phyloP scores from a whole-genome alignment of 371 early-diverging fungal species.

The Actinomucor elegans region DNA sequence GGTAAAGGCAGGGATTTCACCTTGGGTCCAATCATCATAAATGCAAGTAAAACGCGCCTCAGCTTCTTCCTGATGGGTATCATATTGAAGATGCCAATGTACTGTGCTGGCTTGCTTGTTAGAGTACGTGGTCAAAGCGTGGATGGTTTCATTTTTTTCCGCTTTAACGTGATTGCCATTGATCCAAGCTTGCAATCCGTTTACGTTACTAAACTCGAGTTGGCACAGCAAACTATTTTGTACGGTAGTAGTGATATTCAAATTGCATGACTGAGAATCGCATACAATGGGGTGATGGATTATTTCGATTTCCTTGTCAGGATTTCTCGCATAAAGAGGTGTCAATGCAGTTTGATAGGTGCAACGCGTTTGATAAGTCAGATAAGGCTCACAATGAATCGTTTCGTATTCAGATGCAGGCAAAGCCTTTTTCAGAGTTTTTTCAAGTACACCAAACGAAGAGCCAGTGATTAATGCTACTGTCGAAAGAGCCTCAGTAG shows the following conservation, averaged over 20 bases:
- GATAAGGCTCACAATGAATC: constrained; percentile 2
- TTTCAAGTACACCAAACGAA: constrained; percentile 8
- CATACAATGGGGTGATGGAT: background rate
- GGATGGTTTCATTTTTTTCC: background rate
- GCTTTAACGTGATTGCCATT: constrained; percentile 4
- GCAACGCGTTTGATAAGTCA: constrained; percentile 21
- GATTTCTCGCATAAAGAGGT: constrained; percentile 18
- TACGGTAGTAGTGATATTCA: constrained; percentile 9
- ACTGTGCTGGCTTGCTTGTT: constrained; percentile 8
- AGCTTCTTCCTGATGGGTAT: constrained; percentile 18
- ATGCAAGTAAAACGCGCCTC: constrained; percentile 41
- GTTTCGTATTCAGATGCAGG: constrained; percentile 14
- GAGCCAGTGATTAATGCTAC: constrained; percentile 25
- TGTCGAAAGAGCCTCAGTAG: constrained; percentile 16
- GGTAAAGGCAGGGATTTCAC: constrained; percentile 45
- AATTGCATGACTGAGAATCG: background rate
- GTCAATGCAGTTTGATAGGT: constrained; percentile 13
- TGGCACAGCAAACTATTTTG: constrained; percentile 28
- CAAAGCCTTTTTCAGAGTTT: constrained; percentile 7
- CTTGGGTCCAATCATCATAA: constrained; percentile 52
- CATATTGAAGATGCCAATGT: constrained; percentile 20
- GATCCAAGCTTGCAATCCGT: constrained; percentile 16
- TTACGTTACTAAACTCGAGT: constrained; percentile 13
- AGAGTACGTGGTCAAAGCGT: constrained; percentile 12
- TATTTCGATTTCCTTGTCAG: constrained; percentile 6